Conservation (phyloP, 371 early-diverging fungal species). For the Circinella minor region DNA sequence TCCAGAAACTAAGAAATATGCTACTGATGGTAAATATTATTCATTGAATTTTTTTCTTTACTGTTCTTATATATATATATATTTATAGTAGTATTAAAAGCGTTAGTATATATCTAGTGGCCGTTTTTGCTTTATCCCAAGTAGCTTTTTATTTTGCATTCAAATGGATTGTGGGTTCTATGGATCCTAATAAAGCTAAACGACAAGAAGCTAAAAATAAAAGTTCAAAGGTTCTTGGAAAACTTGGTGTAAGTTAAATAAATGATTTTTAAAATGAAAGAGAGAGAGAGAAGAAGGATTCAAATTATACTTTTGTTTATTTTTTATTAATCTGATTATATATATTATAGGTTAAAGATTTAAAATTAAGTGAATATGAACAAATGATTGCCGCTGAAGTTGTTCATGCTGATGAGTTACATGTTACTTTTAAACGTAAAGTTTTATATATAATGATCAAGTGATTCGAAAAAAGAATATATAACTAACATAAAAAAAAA, state of each 20-base stretch:
- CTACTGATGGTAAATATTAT: constrained; percentile 60
- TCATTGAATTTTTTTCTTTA: not conserved
- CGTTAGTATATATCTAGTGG: constrained; percentile 41
- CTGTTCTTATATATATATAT: not conserved
- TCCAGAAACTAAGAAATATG: constrained; percentile 69
- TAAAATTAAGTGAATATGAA: constrained; percentile 91
- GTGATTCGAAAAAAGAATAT: not conserved
- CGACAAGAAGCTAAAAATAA: constrained; percentile 76
- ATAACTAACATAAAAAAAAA: not conserved
- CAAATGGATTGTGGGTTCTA: constrained; percentile 73
- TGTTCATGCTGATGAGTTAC: constrained; percentile 90
- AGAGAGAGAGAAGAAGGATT: no score
- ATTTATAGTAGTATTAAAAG: no score
- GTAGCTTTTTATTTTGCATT: constrained; percentile 87
- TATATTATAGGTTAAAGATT: constrained; percentile 55
- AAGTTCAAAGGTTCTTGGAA: constrained; percentile 69
- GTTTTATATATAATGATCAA: not conserved
- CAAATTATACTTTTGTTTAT: not conserved
- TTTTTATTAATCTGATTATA: not conserved
- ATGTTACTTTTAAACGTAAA: constrained; percentile 82
- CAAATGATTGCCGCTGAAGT: constrained; percentile 94
- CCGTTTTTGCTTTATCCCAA: constrained; percentile 81
- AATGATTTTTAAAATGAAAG: no score
- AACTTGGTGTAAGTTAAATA: constrained; percentile 67
- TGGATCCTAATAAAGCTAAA: constrained; percentile 79